Base-by-base conservation (phyloP, 2,329 filamentous ascomycete species). In the Alternaria alternata region DNA sequence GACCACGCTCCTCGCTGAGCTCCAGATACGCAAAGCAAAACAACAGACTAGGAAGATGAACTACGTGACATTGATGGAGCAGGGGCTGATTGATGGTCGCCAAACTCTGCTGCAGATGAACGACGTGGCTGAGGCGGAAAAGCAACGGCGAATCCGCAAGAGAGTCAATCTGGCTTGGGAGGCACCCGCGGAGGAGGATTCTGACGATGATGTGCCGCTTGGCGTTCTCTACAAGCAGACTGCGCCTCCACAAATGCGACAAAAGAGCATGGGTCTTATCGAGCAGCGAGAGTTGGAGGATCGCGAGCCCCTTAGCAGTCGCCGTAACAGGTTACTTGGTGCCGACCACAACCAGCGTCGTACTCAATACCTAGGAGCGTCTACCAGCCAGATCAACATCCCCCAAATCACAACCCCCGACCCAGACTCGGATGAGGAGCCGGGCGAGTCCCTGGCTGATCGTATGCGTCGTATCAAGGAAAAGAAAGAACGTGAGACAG, bases 111-210 rank as follows among this genome's bases (percentile, higher is more conserved):
- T 99, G 1, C 89, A 99, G 75, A 86, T 98, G 67, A 94, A 99
- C 73, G 91, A 93, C 0, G 92, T 97, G 28, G 92, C 92, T 22
- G 91, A 97, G 77, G 86, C 93, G 24, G 91, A 97, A 75, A 89
- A 89, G 68, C 88, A 89, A 65, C 85, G 90, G 28, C 88, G 94
- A 38, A 86, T 90, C 70, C 86, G 86, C 57, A 91, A 91, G 72
- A 91, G 89, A 59, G 88, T 97, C 34, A 92, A 92, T 59, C 84
- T 99, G 34, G 95, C 94, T 1, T 99, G 95, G 95, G 94, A 98
- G 78, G 90, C 91, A 51, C 85, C 85, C 1, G 67, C 66, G 18
- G 79, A 79, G 4, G 75, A 79, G 9, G 80, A 82, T 32, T 81
- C 82, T 72, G 88, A 88, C 12, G 93, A 97, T 65, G 94, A 98